Base-by-base conservation (phyloP, 805 yeast species). In the Kockiozyma suomiensis region DNA sequence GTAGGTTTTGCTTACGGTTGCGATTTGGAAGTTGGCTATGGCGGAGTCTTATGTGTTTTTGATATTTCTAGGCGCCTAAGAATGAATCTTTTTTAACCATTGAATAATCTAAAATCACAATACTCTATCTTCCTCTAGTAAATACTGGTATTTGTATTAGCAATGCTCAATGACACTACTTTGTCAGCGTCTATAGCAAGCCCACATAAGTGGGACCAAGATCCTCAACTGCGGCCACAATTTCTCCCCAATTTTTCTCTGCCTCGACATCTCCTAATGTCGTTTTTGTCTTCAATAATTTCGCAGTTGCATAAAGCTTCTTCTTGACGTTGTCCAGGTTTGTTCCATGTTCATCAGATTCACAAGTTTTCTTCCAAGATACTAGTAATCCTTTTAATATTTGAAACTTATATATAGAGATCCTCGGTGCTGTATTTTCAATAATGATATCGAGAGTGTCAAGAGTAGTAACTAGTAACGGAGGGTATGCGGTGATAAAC, bases 401-500 rank as follows among this genome's bases (percentile, higher is more conserved):
- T 28, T 32, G 35, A 50, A 46, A 62, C 21, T 52, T 32, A 30
- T 62, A 62, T 21, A 7, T 13, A 13, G 50, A 8, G 7, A 62
- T 46, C 15, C 60, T 25, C 25, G 58, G 50, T 8, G 50, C 42
- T 4, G 58, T 46, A 8, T 15, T 17, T 8, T 26, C 35, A 12
- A 60, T 54, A 3, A 62, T 35, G 6, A 37, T 25, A 15, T 50
- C 50, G 10, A 54, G 17, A 7, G 66, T 42, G n/a, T 50, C 41
- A 13, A 62, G 47, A 7, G 58, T 23, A 1, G 51, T 40, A 15
- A 47, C 21, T 7, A 59, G 26, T 5, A 59, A 60, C n/a, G 65
- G 66, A n/a, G 63, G 54, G 50, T 60, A 59, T 21, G 25, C 13
- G 7, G 57, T 47, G 17, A 33, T 64, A 33, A 58, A 62, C 37